Base-by-base conservation (phyloP, 768 basidiomycete species). In the Naganishia friedmannii region DNA sequence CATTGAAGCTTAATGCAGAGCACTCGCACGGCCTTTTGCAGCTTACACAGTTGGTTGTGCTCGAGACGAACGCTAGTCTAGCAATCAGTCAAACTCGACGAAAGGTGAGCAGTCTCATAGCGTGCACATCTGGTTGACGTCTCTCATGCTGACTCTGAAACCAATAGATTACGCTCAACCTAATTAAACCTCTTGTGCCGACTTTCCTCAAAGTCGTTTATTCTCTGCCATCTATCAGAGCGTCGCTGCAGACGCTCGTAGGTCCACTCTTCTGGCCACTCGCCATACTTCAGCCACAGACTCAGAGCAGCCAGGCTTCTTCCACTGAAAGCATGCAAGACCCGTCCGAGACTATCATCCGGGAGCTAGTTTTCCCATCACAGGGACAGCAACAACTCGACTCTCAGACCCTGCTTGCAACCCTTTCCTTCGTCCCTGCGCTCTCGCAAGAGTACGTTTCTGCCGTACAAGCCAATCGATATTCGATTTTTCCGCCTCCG, bases 401-500 rank as follows among this genome's bases (percentile, higher is more conserved):
- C 45, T 12, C 26, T 0, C 46, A 53, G 17, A 13, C 37, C 21
- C 26, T 32, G 31, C 37, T 42, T 21, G 55, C 56, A 31, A 42
- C 45, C 3, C 39, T 63, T 12, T 45, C 57, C 3, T 45, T 60
- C 31, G 9, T 45, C 23, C 65, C 65, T 31, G 53, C 46, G 17
- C 48, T 54, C n/a, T 54, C 48, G 19, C 37, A 53, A 15, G 60
- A 63, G 19, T 63, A 63, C 26, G 70, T 76, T 8, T 3, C 39
- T 4, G 54, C 68, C 0, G 34, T 72, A 15, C 73, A 75, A 45
- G 13, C 58, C n/a, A 29, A 68, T 17, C 68, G 77, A 23, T 75
- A 72, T 58, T 37, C 72, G 26, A 72, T 78, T 32, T 78, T 75
- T 53, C 71, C 74, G 1, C 75, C 75, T 32, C 69, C 75, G 4